A percentile compares a stretch with the other conserved stretches of the same genome.
Evolutionary conservation across 306 rosid genomes (phyloP).

Genomic region (Corylus americana): DNA sequence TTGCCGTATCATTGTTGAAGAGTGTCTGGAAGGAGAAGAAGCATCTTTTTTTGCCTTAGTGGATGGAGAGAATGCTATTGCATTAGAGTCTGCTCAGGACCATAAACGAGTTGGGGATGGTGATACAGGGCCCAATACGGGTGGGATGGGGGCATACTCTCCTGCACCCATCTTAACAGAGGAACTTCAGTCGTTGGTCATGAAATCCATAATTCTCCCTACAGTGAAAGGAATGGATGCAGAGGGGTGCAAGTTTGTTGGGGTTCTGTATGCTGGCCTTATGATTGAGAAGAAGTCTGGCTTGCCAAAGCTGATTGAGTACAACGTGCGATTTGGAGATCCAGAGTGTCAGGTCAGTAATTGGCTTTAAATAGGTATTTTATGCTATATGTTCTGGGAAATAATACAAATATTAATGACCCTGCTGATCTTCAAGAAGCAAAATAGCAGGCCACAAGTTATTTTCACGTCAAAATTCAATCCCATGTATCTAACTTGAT

Average conservation of each 20-base stretch:
- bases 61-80: constrained; percentile 92
- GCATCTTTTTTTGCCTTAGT: constrained; percentile 89
- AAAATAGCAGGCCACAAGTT: not conserved
- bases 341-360: constrained; percentile 95
- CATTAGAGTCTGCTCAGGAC: constrained; percentile 98
- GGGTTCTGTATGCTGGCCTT: constrained; percentile 91
- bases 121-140: constrained; percentile 93
- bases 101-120: constrained; percentile 95
- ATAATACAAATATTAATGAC: not conserved
- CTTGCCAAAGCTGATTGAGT: constrained; percentile 88
- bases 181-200: constrained; percentile 73
- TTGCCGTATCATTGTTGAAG: constrained; percentile 77
- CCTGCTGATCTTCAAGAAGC: constrained; percentile 3
- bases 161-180: constrained; percentile 85
- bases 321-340: constrained; percentile 97
- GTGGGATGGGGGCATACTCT: constrained; percentile 99
- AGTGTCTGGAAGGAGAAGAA: constrained; percentile 95
- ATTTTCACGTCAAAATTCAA: not conserved
- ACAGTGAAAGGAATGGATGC: constrained; percentile 93
- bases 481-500: not conserved
- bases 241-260: constrained; percentile 91
- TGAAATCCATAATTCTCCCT: constrained; percentile 85
- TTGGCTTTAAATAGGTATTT: constrained; percentile 13
- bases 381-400: not conserved
- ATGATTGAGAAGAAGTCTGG: constrained; percentile 97